Evolutionary conservation across 1,139 yeast genomes (phyloP).

Genomic region (Candida tunisiensis): DNA sequence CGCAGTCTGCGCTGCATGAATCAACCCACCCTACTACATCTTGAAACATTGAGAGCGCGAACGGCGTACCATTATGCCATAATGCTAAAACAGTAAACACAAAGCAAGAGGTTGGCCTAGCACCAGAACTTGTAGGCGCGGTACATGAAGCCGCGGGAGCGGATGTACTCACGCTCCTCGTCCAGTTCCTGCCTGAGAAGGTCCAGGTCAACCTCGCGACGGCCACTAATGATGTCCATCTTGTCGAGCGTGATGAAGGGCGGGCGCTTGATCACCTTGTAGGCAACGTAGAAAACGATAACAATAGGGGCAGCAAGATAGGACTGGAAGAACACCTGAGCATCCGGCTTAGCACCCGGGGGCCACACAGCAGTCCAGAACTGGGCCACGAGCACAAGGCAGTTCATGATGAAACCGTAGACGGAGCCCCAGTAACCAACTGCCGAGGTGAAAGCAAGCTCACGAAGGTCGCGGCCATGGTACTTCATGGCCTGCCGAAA

Average conservation of each 20-base stretch:
- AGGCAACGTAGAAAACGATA: constrained; percentile 29
- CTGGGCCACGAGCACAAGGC: constrained; percentile 55
- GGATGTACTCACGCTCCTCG: constrained; percentile 24
- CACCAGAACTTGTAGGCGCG: constrained; percentile 29
- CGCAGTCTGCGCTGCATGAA: too few species aligned
- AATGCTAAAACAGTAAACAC: too few species aligned
- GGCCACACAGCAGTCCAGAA: constrained; percentile 70
- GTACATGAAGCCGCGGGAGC: constrained; percentile 19
- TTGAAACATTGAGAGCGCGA: too few species aligned
- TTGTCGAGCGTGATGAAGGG: constrained; percentile 26
- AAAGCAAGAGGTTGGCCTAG: too few species aligned
- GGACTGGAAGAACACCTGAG: constrained; percentile 30
- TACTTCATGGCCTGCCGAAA: constrained; percentile 55
- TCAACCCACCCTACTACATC: too few species aligned
- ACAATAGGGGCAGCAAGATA: constrained; percentile 38
- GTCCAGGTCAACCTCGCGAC: constrained; percentile 34
- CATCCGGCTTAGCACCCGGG: constrained; percentile 39
- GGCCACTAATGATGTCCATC: constrained; percentile 31
- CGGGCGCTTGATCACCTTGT: constrained; percentile 30
- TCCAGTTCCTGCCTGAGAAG: constrained; percentile 29
- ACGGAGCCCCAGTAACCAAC: constrained; percentile 54
- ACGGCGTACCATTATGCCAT: background rate
- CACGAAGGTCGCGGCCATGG: constrained; percentile 48
- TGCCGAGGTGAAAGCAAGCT: constrained; percentile 53
- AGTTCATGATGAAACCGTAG: constrained; percentile 42